Evolutionary conservation across 106 monocot genomes (phyloP), one percentile per base, ranked within the genome.

Genomic region (Hemerocallis citrina): DNA sequence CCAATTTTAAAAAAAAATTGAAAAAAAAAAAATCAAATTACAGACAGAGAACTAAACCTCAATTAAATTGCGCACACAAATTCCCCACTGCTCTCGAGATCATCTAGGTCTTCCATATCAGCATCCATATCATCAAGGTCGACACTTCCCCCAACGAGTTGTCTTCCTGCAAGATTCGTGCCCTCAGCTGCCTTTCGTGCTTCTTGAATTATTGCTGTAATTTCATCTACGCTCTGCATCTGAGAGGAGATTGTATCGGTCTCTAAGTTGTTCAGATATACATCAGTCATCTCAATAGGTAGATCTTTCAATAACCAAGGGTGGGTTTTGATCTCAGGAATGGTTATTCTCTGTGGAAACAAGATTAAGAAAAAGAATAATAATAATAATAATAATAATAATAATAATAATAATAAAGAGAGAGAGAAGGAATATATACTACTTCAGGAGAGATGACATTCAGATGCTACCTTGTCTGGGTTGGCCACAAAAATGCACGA

Each of bases 31-130:
- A n/a, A n/a, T n/a, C n/a, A n/a, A n/a, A n/a, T n/a, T n/a, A n/a
- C n/a, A n/a, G n/a, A n/a, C n/a, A n/a, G n/a, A n/a, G n/a, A n/a
- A n/a, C n/a, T n/a, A n/a, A 38, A 38, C 37, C 11, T 38, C 7
- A 19, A 16, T 72, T 39, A 83, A 36, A 89, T 19, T 3, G 77
- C 78, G 49, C 84, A 77, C 2, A 92, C 89, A 65, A 75, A 89
- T 19, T 94, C 94, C 6, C 89, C 94, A 35, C 94, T 94, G 0
- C 73, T 51, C 25, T 86, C 94, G 25, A 77, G 54, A 59, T 92
- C 92, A 55, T 92, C 87, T 21, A 88, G 38, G 10, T 93, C 93
- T 36, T 93, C 93, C 39, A 79, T 33, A 62, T 82, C 82, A 24
- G 34, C 76, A 72, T 85, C 85, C 41, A 85, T 52, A 48, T 80